Conservation (phyloP, 495 filamentous ascomycete species). For the Filosporella fistucella region DNA sequence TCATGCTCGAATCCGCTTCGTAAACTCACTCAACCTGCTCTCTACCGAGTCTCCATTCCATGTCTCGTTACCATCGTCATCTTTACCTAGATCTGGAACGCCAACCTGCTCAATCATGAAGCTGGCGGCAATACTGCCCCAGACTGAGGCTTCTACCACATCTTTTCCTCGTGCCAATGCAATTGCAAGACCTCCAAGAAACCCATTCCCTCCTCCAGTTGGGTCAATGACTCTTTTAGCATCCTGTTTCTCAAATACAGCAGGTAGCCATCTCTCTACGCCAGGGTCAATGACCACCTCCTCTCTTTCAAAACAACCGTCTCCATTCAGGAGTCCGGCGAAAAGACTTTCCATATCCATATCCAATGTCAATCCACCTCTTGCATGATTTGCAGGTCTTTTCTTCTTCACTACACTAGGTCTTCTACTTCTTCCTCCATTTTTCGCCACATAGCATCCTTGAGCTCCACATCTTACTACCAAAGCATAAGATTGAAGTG, state of each 20-base stretch:
- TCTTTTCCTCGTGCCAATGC: constrained; percentile 60
- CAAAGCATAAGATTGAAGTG: constrained; percentile 45
- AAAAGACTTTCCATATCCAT: constrained; percentile 50
- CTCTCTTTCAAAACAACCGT: constrained; percentile 43
- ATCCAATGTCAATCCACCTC: constrained; percentile 41
- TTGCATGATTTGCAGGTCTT: constrained; percentile 23
- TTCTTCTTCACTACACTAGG: constrained; percentile 30
- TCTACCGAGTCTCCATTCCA: constrained; percentile 69
- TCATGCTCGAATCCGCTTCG: constrained; percentile 20
- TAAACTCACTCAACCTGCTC: constrained; percentile 49
- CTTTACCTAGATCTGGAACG: constrained; percentile 56
- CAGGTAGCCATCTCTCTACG: constrained; percentile 53
- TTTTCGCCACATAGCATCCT: constrained; percentile 47
- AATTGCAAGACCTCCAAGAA: constrained; percentile 78
- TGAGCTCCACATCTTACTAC: constrained; percentile 48
- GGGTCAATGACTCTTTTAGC: constrained; percentile 68
- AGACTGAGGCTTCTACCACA: constrained; percentile 66
- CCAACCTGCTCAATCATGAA: constrained; percentile 95
- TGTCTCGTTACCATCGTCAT: constrained; percentile 54
- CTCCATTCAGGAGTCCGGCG: constrained; percentile 42
- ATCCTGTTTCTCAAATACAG: constrained; percentile 44
- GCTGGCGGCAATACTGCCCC: constrained; percentile 82
- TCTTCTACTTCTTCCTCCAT: constrained; percentile 40
- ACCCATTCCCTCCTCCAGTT: constrained; percentile 94
- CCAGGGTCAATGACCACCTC: constrained; percentile 55